phyloP scores from a whole-genome alignment of 2,329 filamentous ascomycete genomes.

The Pseudogymnoascus sp. region DNA sequence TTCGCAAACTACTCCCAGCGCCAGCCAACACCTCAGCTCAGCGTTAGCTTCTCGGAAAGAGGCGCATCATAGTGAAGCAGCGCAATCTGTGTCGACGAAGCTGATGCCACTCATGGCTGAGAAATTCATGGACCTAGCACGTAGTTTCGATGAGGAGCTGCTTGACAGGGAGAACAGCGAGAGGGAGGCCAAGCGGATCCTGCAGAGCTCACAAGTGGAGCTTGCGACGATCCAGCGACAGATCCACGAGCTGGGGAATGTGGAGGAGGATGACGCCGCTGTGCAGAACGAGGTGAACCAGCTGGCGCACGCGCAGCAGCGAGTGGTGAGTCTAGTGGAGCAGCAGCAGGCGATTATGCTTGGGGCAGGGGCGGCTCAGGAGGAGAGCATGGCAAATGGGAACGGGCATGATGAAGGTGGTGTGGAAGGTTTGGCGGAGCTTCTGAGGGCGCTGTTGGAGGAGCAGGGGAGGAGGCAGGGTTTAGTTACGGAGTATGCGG shows the following conservation, averaged over 20 bases:
- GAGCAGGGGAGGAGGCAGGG: slow-evolving; percentile 44
- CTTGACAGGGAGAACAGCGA: slow-evolving; percentile 64
- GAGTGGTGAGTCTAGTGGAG: slow-evolving; percentile 27
- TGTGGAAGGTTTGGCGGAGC: slow-evolving; percentile 40
- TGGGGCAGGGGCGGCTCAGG: slow-evolving; percentile 32
- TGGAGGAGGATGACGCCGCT: slow-evolving; percentile 19
- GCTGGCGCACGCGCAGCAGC: slow-evolving; percentile 16
- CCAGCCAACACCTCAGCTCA: slow-evolving; percentile 14
- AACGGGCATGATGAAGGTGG: slow-evolving; percentile 37
- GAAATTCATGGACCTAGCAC: slow-evolving; percentile 62
- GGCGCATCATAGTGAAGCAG: slow-evolving; percentile 51
- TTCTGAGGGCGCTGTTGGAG: slow-evolving; percentile 43
- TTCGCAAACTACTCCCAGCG: slow-evolving; percentile 13
- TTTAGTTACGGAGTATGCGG: slow-evolving; percentile 60
- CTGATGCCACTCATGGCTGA: slow-evolving; percentile 63
- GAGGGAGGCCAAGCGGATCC: slow-evolving; percentile 56
- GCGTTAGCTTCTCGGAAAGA: slow-evolving; percentile 14
- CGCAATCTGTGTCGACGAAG: slow-evolving; percentile 59
- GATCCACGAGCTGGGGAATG: slow-evolving; percentile 42
- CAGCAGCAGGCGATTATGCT: slow-evolving; percentile 41
- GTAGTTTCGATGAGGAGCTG: slow-evolving; percentile 66
- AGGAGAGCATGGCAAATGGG: slow-evolving; percentile 35
- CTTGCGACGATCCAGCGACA: slow-evolving; percentile 52
- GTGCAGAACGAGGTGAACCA: slow-evolving; percentile 19
- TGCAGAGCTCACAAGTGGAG: slow-evolving; percentile 61